Evolutionary conservation across 148 eudicot species (phyloP), one percentile per base, ranked within the genome.

Genomic region (Chenopodium suecicum): DNA sequence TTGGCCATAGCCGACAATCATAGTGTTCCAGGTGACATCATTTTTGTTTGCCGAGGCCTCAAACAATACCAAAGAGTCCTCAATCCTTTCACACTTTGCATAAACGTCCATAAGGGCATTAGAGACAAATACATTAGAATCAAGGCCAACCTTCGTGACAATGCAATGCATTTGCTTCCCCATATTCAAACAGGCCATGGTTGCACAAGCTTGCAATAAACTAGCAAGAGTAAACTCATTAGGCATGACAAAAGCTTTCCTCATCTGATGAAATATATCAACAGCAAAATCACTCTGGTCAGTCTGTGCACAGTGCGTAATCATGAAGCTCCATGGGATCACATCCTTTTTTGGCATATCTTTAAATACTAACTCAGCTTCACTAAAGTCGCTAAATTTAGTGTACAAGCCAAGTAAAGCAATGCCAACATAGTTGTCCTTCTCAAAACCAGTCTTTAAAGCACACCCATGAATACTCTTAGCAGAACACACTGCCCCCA

Each of bases 71-170:
- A 79, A 70, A 0, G 98, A 90, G 37, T 86, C 84, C 76, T 90
- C 88, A 80, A 93, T 91, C 75, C 88, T 81, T 86, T 89, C 94
- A 89, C 95, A 91, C 85, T 91, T 95, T 19, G 96, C 93, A 86
- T 95, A 95, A 74, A 91, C 94, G 78, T 91, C 97, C 82, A 93
- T 93, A 29, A 95, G 89, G 70, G 97, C 96, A 87, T 93, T 95
- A 48, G 87, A 88, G 17, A 92, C 96, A 85, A 86, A 93, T 3
- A 88, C 77, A 84, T 93, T 81, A 2, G 86, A 76, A 81, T 77
- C 86, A 79, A 95, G 91, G 79, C 98, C 96, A 79, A 84, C 80
- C 82, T 95, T 95, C 67, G 84, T 10, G 44, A 87, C 87, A 82
- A 88, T 86, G 77, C 89, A 68, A 67, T 95, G 98, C 23, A 89